Conservation (phyloP, 805 yeast genomes). For the Candida sanyiensis region DNA sequence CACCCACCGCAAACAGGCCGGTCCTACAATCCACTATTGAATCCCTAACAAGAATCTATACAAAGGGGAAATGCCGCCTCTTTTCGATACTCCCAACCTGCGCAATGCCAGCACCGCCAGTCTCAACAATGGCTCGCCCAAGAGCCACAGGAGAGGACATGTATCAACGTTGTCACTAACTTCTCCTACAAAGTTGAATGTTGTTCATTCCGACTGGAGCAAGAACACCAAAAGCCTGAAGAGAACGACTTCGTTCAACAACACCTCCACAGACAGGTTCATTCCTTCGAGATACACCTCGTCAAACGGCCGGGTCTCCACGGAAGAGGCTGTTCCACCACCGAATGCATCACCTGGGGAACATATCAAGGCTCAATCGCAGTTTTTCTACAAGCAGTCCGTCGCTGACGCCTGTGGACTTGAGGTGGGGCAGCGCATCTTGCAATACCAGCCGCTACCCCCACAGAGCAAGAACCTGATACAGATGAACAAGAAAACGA, state of each 20-base stretch:
- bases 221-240: slow-evolving; percentile 20
- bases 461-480: slow-evolving; percentile 42
- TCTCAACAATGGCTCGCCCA: slow-evolving; percentile 16
- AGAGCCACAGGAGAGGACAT: slow-evolving; percentile 17
- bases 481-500: slow-evolving; percentile 21
- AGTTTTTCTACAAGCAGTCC: slow-evolving; percentile 56
- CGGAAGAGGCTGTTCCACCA: slow-evolving; percentile 35
- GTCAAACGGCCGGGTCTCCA: slow-evolving; percentile 39
- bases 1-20: slow-evolving; percentile 10
- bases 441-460: slow-evolving; percentile 82
- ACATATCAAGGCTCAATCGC: slow-evolving; percentile 38
- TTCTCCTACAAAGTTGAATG: slow-evolving; percentile 43
- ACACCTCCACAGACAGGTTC: slow-evolving; percentile 43
- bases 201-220: slow-evolving; percentile 35
- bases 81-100: slow-evolving; percentile 19
- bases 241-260: slow-evolving; percentile 21
- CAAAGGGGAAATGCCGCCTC: slow-evolving; percentile 4
- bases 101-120: slow-evolving; percentile 9
- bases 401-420: slow-evolving; percentile 96
- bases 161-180: slow-evolving; percentile 35
- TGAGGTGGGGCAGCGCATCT: slow-evolving; percentile 71
- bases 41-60: not conserved
- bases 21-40: slow-evolving; percentile 11
- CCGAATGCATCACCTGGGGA: slow-evolving; percentile 42
- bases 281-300: slow-evolving; percentile 53